Base-by-base conservation (phyloP, 208 protist species). In the Angomonas desouzai region DNA sequence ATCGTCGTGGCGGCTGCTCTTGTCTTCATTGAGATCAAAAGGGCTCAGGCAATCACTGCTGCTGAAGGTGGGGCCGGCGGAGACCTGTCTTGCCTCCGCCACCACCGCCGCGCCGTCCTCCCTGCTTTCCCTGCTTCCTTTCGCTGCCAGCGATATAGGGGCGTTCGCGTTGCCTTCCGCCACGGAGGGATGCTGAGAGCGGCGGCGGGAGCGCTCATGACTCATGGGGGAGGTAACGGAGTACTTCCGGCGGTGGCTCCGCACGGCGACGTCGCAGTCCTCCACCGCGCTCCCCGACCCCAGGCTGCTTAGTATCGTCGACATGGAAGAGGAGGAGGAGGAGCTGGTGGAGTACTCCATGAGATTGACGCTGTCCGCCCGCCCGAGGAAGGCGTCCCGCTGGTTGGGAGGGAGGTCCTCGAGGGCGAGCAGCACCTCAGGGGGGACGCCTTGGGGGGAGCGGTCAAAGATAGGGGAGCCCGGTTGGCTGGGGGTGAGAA, bases 351-450 rank as follows among this genome's bases (percentile, higher is more conserved):
- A 51, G 20, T 51, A 51, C 18, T 13, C 18, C 20, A 51, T 13
- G 18, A 51, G 45, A 16, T 51, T 51, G 45, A 23, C 45, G 20
- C 45, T 51, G 10, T 51, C 45, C 18, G 10, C n/a, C 18, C 20
- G 20, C 45, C 45, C 45, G 18, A 36, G 28, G n/a, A 36, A 10
- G n/a, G 10, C 22, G 3, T 57, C 51, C 51, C 29, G 6, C 11
- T 20, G 11, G 3, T 4, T 27, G 28, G 29, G 25, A 36, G 29
- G 10, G 13, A 57, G n/a, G 10, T 29, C 28, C 51, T 9, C 28
- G n/a, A 57, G 51, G n/a, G 25, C 51, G 51, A 11, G 16, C 7
- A 57, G 51, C 28, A 57, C 51, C 51, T 57, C 28, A n/a, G 51
- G 51, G 7, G 51, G 45, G 10, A 51, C 45, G 9, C 51, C 22